A percentile compares a stretch with the other conserved stretches of the same genome.
These are phyloP conservation scores for Penicillium thymicola DNA, from an alignment of 2,329 filamentous ascomycete genomes.

Conservation along the genomic window DNA sequence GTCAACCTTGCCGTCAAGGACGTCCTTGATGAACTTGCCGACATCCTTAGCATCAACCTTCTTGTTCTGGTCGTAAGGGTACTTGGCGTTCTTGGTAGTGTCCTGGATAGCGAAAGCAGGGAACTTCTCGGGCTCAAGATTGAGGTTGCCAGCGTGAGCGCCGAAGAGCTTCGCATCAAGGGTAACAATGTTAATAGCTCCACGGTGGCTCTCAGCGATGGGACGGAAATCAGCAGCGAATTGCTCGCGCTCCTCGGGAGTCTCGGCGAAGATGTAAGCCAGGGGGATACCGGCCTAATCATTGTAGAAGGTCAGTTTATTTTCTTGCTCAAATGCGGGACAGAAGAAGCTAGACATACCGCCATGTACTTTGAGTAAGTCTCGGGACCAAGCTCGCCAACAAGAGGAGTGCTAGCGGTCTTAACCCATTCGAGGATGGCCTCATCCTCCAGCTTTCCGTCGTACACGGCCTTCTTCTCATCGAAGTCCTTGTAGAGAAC, in stretches of 20 bases:
- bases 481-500: conserved; percentile 98
- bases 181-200: conserved; percentile 94
- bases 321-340: background rate
- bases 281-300: conserved; percentile 75
- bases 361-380: conserved; percentile 96
- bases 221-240: conserved; percentile 76
- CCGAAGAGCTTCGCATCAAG: conserved; percentile 94
- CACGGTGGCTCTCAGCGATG: conserved; percentile 86
- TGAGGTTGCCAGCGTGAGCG: conserved; percentile 92
- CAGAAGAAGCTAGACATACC: conserved; percentile 41
- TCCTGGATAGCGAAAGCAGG: conserved; percentile 98
- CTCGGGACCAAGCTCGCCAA: conserved; percentile 94
- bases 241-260: conserved; percentile 78
- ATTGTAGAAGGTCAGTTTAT: background rate
- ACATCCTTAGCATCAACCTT: conserved; percentile 72
- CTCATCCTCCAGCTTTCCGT: conserved; percentile 76
- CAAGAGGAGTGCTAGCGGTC: conserved; percentile 78
- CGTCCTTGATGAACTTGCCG: conserved; percentile 79
- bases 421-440: conserved; percentile 80
- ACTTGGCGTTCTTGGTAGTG: conserved; percentile 93
- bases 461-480: conserved; percentile 85
- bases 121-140: conserved; percentile 93
- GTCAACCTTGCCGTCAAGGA: conserved; percentile 80
- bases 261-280: conserved; percentile 97
- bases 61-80: conserved; percentile 82